phyloP scores from a whole-genome alignment of 495 filamentous ascomycete species.

The Tuber microsphaerosporum region DNA sequence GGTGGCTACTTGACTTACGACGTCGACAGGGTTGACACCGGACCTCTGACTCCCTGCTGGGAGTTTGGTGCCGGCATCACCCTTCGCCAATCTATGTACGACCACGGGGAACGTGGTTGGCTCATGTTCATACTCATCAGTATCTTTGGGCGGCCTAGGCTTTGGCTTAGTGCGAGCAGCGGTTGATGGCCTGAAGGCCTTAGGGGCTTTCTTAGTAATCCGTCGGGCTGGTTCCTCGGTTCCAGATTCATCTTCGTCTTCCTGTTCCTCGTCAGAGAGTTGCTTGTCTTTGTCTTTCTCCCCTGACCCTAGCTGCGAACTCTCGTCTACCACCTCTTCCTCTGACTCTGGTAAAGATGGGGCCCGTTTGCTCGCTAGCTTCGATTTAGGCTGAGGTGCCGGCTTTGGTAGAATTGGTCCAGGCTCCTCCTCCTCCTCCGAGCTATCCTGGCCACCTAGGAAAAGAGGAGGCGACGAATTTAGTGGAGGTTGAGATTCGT shows the following conservation, averaged over 20 bases:
- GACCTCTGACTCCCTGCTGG: constrained; percentile 25
- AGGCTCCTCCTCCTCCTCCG: constrained; percentile 15
- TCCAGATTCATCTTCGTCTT: background rate
- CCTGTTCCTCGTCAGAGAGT: background rate
- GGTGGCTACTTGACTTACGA: constrained; percentile 29
- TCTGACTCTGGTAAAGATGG: background rate
- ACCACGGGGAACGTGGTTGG: constrained; percentile 24
- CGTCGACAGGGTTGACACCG: constrained; percentile 37
- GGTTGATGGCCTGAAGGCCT: constrained; percentile 3
- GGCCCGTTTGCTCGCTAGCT: constrained; percentile 1
- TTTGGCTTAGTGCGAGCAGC: constrained; percentile 8
- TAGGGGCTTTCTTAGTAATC: background rate
- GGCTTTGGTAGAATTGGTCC: background rate
- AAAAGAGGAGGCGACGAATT: background rate
- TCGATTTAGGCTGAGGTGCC: no score
- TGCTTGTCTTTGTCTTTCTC: background rate
- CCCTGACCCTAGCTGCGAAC: background rate
- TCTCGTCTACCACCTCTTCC: background rate
- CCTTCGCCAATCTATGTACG: constrained; percentile 24
- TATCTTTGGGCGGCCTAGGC: constrained; percentile 9
- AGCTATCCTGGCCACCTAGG: background rate
- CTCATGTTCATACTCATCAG: background rate
- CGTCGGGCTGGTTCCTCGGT: background rate
- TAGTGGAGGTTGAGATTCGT: background rate
- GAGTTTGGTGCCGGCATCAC: constrained; percentile 8